A percentile compares a stretch with the other conserved stretches of the same genome.
Evolutionary conservation across 495 filamentous ascomycete species (phyloP).

Genomic region (Podospora pseudopauciseta): DNA sequence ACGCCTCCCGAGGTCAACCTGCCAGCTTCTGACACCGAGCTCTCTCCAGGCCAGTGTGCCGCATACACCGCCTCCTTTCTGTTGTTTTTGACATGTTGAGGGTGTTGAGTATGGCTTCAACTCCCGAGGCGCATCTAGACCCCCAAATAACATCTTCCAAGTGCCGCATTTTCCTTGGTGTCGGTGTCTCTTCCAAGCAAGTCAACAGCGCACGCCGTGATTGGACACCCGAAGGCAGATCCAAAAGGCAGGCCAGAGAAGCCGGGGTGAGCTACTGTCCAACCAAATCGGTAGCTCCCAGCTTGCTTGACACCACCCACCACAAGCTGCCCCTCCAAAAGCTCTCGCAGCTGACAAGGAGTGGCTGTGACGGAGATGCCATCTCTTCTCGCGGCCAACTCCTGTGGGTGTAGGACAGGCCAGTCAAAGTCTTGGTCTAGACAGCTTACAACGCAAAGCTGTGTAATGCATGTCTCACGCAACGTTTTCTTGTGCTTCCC

Average conservation of each 20-base stretch:
- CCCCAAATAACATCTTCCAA: neutral
- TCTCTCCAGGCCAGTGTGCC: neutral
- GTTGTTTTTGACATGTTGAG: neutral
- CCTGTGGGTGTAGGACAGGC: neutral
- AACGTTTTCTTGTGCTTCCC: slow-evolving; percentile 2
- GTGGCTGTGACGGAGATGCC: neutral
- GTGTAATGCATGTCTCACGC: slow-evolving; percentile 9
- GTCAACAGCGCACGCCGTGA: neutral
- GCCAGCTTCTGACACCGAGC: neutral
- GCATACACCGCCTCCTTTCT: neutral
- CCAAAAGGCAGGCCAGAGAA: neutral
- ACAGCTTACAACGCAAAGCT: neutral
- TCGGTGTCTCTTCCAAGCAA: neutral
- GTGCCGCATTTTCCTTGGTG: neutral
- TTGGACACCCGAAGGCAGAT: neutral
- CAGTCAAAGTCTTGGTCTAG: neutral
- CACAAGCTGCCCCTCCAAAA: neutral
- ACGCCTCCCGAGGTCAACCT: neutral
- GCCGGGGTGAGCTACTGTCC: neutral
- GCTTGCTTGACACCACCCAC: neutral
- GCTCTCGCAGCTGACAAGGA: neutral
- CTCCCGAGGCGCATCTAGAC: neutral
- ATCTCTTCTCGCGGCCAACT: neutral
- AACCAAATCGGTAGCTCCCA: neutral
- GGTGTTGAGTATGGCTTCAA: neutral